Base-by-base conservation (phyloP, 2,329 filamentous ascomycete genomes). In the Exophiala sideris region DNA sequence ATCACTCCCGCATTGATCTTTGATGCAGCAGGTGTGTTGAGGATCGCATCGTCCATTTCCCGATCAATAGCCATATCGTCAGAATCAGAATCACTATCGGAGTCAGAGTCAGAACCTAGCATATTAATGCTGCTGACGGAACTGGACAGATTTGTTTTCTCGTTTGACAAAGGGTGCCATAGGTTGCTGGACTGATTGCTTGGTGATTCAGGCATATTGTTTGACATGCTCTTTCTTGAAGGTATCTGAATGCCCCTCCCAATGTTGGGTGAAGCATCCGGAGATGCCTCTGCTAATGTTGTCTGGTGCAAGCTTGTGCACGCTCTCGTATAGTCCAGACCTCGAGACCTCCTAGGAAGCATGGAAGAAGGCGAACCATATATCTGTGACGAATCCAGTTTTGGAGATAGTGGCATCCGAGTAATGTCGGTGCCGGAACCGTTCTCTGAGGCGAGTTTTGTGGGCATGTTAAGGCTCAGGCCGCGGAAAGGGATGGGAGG, bases 231-330 rank as follows among this genome's bases (percentile, higher is more conserved):
- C 52, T 78, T 81, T 48, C 81, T 74, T 36, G 76, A 72, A 3
- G 83, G 82, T 50, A 85, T 85, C 54, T 76, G 76, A 67, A 85
- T 76, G 2, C 79, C 79, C 59, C 87, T 84, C 38, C 86, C 85
- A 48, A 85, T 85, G 50, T 94, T 86, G 0, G 94, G 94, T 0
- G 91, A 96, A 0, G 90, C 94, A 69, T 95, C 91, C 3, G 91
- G 91, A 4, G 89, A 94, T 1, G 89, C 88, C 68, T 96, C 89
- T 52, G 92, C 91, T 7, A 97, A 81, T 0, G 89, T 97, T 12
- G 92, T 96, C 71, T 97, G 94, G 72, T 97, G 94, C 18, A 99
- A 79, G 68, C 91, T 95, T 9, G 92, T 96, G 58, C 90, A 94
- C 9, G 91, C 91, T 62, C 92, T 83, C 38, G 92, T 92, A 71